phyloP scores from a whole-genome alignment of 2,329 filamentous ascomycete species.

The Neonectria faginata region DNA sequence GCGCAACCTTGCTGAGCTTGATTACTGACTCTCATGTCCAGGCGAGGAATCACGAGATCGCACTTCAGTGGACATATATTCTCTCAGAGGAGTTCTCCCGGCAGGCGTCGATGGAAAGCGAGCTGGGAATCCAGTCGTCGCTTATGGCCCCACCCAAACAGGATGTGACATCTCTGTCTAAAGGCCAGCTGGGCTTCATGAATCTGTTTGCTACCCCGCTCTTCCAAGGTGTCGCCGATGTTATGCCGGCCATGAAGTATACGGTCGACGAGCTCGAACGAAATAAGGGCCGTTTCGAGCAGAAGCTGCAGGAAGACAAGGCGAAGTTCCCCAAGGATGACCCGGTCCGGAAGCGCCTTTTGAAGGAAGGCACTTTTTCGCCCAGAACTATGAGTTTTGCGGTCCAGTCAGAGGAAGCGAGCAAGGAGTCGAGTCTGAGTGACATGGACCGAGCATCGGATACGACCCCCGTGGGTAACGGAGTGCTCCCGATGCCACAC shows the following conservation, averaged over 20 bases:
- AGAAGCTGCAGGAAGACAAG: conserved; percentile 73
- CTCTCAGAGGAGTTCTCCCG: conserved; percentile 96
- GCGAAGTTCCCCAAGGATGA: conserved; percentile 56
- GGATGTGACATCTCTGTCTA: conserved; percentile 83
- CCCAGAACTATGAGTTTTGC: conserved; percentile 59
- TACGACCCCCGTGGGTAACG: conserved; percentile 36
- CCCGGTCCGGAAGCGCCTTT: conserved; percentile 50
- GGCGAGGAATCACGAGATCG: conserved; percentile 86
- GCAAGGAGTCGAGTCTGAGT: conserved; percentile 36
- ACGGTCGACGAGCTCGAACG: conserved; percentile 82
- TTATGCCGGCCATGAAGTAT: conserved; percentile 87
- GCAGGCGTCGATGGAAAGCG: conserved; percentile 90
- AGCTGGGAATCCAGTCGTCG: conserved; percentile 88
- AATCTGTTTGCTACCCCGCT: conserved; percentile 93
- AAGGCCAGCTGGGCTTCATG: conserved; percentile 96
- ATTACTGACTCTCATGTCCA: conserved; percentile 53
- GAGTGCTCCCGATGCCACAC: conserved; percentile 40
- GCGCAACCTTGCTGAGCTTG: neutral
- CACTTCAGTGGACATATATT: conserved; percentile 89
- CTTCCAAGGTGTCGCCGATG: conserved; percentile 87
- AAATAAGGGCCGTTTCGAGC: conserved; percentile 82
- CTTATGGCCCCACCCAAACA: conserved; percentile 87
- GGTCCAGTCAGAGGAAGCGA: conserved; percentile 44
- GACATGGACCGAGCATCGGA: conserved; percentile 39
- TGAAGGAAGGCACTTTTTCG: conserved; percentile 58